Evolutionary conservation across 2,329 filamentous ascomycete genomes (phyloP), one percentile per base, ranked within the genome.

Genomic region (Bipolaris cookei): DNA sequence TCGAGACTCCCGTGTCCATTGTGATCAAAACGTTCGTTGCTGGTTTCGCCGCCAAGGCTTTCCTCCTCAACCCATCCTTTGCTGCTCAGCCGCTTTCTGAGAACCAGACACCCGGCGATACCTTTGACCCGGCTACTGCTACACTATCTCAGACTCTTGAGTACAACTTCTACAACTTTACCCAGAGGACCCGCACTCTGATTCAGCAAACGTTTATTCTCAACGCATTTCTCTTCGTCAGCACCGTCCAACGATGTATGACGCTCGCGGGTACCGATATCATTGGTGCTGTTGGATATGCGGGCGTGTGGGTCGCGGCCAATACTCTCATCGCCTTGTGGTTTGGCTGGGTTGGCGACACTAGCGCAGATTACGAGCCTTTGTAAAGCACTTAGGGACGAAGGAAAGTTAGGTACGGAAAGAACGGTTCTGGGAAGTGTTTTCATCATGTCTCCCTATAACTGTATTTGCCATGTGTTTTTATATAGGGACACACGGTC

Each of bases 1-100:
- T 83, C 20, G 84, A 88, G 10, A 84, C 84, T 1, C 85, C 78
- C 5, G 43, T 72, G 20, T 59, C 69, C 6, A 66, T 82, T 10
- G 45, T 86, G 35, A 75, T 84, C 38, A 81, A 84, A 7, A 81
- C 90, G 45, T 76, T 92, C 3, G 87, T 88, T 1, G 82, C 90
- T 16, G 93, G 92, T 2, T 80, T 86, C 59, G 90, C 91, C 0
- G 87, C 89, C 4, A 87, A 87, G 59, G 84, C 85, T 43, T 94
- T 96, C 73, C 86, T 97, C 64, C 96, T 97, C 74, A 85, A 86
- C 37, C 87, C 89, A 1, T 84, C 86, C 20, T 84, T 86, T 16
- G 78, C 83, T 80, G 81, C 81, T 47, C 80, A 82, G 4, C 82
- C 84, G 0, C 83, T 82, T 23, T 79, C 77, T 23, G 81, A 79